phyloP scores from a whole-genome alignment of 768 basidiomycete species.

The Leccinum rimulosum region DNA sequence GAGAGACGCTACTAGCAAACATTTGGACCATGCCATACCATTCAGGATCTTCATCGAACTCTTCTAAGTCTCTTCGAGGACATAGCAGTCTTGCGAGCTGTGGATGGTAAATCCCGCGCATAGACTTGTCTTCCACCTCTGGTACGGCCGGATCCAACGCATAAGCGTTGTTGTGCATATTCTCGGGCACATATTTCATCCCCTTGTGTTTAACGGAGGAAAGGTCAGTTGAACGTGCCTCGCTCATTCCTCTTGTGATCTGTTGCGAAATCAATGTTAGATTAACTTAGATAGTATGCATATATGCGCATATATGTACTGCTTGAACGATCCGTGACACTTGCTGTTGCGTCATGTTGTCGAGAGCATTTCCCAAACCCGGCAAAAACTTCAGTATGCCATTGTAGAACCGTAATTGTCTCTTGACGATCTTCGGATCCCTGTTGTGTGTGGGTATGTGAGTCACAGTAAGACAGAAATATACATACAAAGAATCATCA shows the following conservation, averaged over 20 bases:
- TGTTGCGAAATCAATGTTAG: not conserved
- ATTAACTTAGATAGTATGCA: not conserved
- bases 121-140: slow-evolving; percentile 2
- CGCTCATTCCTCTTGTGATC: slow-evolving; percentile 1
- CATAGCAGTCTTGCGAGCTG: not conserved
- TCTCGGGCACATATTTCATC: not conserved
- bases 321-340: not conserved
- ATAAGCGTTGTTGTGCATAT: not conserved
- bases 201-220: not conserved
- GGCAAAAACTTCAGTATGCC: not conserved
- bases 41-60: not conserved
- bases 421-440: not conserved
- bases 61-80: not conserved
- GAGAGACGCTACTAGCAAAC: not conserved
- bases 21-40: not conserved
- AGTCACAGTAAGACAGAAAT: too few relatives aligned
- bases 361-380: not conserved
- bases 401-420: not conserved
- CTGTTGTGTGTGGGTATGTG: not conserved
- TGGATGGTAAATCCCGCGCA: slow-evolving; percentile 2
- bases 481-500: not conserved
- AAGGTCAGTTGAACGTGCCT: not conserved
- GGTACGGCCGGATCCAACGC: not conserved
- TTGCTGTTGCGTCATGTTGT: not conserved
- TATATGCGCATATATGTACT: not conserved